Base-by-base conservation (phyloP, 2,329 filamentous ascomycete species). In the Hawksworthiomyces lignivorus region DNA sequence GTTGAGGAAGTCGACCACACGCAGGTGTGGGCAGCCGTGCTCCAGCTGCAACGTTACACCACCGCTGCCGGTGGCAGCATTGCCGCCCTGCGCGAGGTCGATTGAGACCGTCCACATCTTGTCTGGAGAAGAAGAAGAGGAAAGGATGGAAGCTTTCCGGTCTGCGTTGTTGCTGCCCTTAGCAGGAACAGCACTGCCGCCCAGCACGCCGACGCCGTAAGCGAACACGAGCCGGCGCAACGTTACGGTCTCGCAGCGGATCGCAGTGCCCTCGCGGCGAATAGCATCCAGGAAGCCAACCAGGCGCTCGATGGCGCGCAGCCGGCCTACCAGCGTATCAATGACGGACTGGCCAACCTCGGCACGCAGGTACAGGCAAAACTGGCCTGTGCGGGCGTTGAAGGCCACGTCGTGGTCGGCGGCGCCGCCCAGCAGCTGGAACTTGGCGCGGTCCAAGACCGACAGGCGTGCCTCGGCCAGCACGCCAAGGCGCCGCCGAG, bases 281-380 rank as follows among this genome's bases (percentile, higher is more conserved):
- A 89, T 73, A 2, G 81, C 77, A 33, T 79, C 73, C 20, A 87
- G 68, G 53, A 85, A 86, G 32, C 74, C 73, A 29, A 87, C 79
- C 21, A 92, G 69, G 17, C 82, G 75, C 53, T 84, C 77, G 44
- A 92, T 75, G 11, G 79, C 75, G 50, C 77, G 72, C 34, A 88
- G 65, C 21, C 80, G 72, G 38, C 71, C 65, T 47, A 69, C 65
- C 17, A 88, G 67, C n/a, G 68, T 63, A 4, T 72, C 67, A 4
- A 87, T 59, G 12, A 82, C 69, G 1, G 78, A 67, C 33, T 68
- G 63, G 17, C 80, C 80, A 34, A 82, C 72, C 2, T 67, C 62
- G 1, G 76, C 72, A 9, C 72, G 68, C 28, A 87, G 63, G 7
- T 72, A 68, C 40, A 87, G 64, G 14, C 71, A 70, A 56, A 87